phyloP scores from a whole-genome alignment of 805 yeast species.

The Metschnikowia bowlesiae region DNA sequence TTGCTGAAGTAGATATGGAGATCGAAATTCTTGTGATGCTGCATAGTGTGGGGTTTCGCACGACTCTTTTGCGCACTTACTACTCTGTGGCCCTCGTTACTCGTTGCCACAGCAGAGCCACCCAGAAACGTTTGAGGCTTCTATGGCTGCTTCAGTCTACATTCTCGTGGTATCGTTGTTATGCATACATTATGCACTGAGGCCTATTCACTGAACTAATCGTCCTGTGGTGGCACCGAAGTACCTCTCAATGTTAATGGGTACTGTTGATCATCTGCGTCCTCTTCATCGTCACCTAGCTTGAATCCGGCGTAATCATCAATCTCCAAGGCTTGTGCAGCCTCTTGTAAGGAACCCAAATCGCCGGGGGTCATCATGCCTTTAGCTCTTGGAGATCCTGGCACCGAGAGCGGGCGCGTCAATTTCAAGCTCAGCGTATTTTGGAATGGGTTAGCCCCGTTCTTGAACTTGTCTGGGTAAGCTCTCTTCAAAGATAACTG shows the following conservation, averaged over 20 bases:
- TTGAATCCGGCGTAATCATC: constrained; percentile 72
- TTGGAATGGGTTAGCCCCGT: constrained; percentile 45
- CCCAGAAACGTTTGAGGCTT: too few relatives aligned
- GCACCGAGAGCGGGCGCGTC: constrained; percentile 91
- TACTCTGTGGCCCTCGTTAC: too few relatives aligned
- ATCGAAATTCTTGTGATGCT: constrained; percentile 1
- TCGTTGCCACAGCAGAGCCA: too few relatives aligned
- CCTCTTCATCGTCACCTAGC: constrained; percentile 42
- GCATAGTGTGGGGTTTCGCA: constrained; percentile 4
- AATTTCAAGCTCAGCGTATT: constrained; percentile 56
- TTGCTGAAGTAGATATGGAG: background rate
- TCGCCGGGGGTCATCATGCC: constrained; percentile 97
- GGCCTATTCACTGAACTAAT: constrained; percentile 1
- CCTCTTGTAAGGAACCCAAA: constrained; percentile 92
- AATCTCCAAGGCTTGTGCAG: constrained; percentile 60
- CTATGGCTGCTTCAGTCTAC: background rate
- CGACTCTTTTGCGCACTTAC: constrained; percentile 2
- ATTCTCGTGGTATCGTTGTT: background rate
- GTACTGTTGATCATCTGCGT: constrained; percentile 33
- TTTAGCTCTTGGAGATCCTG: constrained; percentile 86
- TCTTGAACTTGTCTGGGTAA: constrained; percentile 76
- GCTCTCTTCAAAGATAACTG: constrained; percentile 89
- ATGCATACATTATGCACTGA: background rate
- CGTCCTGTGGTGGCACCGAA: constrained; percentile 38
- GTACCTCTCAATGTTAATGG: constrained; percentile 49